Base-by-base conservation (phyloP, 2,329 filamentous ascomycete species). In the Acarospora socialis region DNA sequence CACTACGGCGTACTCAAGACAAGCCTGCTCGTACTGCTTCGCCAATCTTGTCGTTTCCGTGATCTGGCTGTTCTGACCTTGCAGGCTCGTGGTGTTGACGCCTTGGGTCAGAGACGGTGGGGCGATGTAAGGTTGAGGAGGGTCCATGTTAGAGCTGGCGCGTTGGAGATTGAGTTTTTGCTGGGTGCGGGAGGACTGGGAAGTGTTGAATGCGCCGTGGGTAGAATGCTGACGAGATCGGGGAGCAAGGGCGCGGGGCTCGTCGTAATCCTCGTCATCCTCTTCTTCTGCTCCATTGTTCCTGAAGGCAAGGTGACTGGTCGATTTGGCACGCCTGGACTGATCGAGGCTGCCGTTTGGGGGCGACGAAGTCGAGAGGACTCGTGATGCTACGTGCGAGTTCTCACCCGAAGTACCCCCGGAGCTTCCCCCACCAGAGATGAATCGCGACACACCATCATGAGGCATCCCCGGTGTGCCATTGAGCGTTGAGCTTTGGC, bases 381-480 rank as follows among this genome's bases (percentile, higher is more conserved):
- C 15, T 31, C 22, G 4, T 21, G 29, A n/a, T 28, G 22, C n/a
- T 36, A n/a, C 12, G 21, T 31, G 10, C 14, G 14, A 13, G 24
- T 13, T 14, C 13, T 19, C 21, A 4, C 52, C 53, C 0, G 55
- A 57, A 21, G 37, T 44, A n/a, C n/a, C n/a, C n/a, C n/a, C n/a
- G 21, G 38, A 52, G 30, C 53, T 49, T 16, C 26, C 31, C 21
- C 30, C 25, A 10, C 51, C 51, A 30, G 56, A 54, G 46, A 62
- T 58, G 44, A 63, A 63, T 35, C 59, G 55, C 30, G 58, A 61
- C 3, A 63, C 55, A 18, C 61, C 41, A 34, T 60, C 55, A 18
- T 49, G 37, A 8, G 38, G 38, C 37, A 42, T 40, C 13, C 56
- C 56, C 3, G 55, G 53, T 0, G 55, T 56, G 36, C 57, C 56